Evolutionary conservation across 1,284 basidiomycete genomes (phyloP), one percentile per base, ranked within the genome.

Genomic region (Rhodotorula sp.): DNA sequence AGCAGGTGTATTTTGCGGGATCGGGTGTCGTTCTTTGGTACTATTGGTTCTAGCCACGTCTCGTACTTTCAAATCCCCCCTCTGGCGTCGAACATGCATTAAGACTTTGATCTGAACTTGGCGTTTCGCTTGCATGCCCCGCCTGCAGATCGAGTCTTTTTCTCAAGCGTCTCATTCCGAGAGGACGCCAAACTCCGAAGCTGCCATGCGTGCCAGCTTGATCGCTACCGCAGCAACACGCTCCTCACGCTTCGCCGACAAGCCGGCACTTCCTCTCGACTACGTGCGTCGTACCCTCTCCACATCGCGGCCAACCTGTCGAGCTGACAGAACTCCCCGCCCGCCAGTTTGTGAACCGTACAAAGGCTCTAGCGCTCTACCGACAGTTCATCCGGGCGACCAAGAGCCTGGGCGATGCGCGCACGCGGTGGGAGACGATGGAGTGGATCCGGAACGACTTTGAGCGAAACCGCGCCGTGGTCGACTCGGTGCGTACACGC

Each of bases 371-470:
- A 3, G 60, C 65, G 2, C 64, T 77, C 8, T 77, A 77, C 58
- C 67, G 76, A 15, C 62, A 68, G n/a, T 77, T 77, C 59, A 74
- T 77, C 51, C 67, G 76, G 23, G 70, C 71, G 15, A 75, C 71
- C 20, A 63, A 58, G 16, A 62, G 68, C 5, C 49, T 77, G 7
- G 76, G 76, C 21, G 72, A 67, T 26, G 18, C 56, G 20, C 18
- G 16, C 3, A 68, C 74, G 16, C 47, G 76, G 10, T 65, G 65
- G 64, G 74, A 77, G 58, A 75, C 76, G 15, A 62, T 77, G 15
- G 34, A 60, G 26, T 77, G 69, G 65, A 56, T 73, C 8, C 39
- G 76, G 16, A 58, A 43, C 12, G 76, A 77, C 62, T 77, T 77
- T 60, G 76, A 77, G 61, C 64, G 68, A 23, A 70, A 75, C 58